These are phyloP conservation scores for Ceratobasidium sp. DNA, from an alignment of 1,284 basidiomycete genomes.

Conservation along the genomic window DNA sequence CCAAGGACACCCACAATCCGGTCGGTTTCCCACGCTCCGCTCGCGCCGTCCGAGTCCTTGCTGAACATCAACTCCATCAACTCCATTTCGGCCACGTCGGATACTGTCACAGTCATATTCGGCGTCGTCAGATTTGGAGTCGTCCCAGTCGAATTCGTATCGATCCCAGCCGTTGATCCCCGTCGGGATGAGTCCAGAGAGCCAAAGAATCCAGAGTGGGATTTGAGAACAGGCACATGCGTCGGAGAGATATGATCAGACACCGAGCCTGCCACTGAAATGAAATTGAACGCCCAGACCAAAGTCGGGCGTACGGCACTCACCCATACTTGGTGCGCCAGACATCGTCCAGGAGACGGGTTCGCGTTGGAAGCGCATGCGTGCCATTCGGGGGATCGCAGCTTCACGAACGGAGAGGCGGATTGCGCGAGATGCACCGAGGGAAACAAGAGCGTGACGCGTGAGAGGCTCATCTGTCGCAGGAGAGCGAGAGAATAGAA, in stretches of 20 bases:
- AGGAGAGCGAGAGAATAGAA: neutral
- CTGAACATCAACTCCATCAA: conserved; percentile 40
- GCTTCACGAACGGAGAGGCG: conserved; percentile 35
- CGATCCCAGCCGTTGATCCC: neutral
- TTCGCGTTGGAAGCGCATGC: conserved; percentile 31
- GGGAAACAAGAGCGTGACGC: conserved; percentile 20
- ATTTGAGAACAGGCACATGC: neutral
- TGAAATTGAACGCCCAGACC: neutral
- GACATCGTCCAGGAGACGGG: conserved; percentile 21
- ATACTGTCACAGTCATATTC: neutral
- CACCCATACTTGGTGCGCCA: conserved; percentile 38
- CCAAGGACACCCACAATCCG: conserved; percentile 43
- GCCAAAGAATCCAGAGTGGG: neutral
- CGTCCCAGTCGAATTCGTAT: too few relatives aligned
- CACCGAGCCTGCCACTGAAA: neutral
- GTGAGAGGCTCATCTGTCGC: neutral
- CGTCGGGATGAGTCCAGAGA: conserved; percentile 1
- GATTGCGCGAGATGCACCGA: conserved; percentile 28
- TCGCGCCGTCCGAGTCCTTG: conserved; percentile 41
- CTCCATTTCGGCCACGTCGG: conserved; percentile 35
- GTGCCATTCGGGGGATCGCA: conserved; percentile 35
- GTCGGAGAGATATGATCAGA: conserved; percentile 19
- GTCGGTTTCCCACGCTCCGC: conserved; percentile 47
- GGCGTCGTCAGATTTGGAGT: neutral
- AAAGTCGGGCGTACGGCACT: conserved; percentile 1